These are phyloP conservation scores for Pisolithus sp. DNA, from an alignment of 768 basidiomycete species.

Conservation along the genomic window DNA sequence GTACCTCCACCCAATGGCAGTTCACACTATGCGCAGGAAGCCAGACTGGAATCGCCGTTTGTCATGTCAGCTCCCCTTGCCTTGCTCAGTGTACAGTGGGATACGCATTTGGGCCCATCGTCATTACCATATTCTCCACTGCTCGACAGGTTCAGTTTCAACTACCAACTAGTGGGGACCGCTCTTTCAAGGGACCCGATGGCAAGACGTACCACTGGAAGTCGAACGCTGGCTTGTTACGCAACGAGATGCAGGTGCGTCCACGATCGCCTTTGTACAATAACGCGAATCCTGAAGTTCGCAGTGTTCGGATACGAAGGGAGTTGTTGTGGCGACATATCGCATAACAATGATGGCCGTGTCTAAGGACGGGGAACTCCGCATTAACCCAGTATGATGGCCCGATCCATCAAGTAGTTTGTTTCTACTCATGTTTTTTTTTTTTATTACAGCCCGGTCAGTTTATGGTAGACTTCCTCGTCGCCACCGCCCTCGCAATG, in stretches of 20 bases:
- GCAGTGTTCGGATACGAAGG: constrained; percentile 15
- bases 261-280: background rate
- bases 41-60: constrained; percentile 15
- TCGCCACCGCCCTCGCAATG: constrained; percentile 23
- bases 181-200: constrained; percentile 21
- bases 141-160: constrained; percentile 6
- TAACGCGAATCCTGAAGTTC: background rate
- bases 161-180: constrained; percentile 8
- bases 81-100: constrained; percentile 11
- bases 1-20: constrained; percentile 16
- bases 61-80: constrained; percentile 18
- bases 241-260: constrained; percentile 20
- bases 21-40: constrained; percentile 16
- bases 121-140: constrained; percentile 14
- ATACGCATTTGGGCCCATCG: constrained; percentile 4
- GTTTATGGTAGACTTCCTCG: constrained; percentile 22
- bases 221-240: constrained; percentile 6
- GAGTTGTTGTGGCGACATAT: constrained; percentile 22
- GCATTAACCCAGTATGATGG: constrained; percentile 21
- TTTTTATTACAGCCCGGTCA: constrained; percentile 11
- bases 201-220: constrained; percentile 18
- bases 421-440: background rate
- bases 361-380: constrained; percentile 23
- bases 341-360: constrained; percentile 17
- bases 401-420: background rate